phyloP scores from a whole-genome alignment of 1,139 yeast genomes.

The Barnettozyma hawaiiensis region DNA sequence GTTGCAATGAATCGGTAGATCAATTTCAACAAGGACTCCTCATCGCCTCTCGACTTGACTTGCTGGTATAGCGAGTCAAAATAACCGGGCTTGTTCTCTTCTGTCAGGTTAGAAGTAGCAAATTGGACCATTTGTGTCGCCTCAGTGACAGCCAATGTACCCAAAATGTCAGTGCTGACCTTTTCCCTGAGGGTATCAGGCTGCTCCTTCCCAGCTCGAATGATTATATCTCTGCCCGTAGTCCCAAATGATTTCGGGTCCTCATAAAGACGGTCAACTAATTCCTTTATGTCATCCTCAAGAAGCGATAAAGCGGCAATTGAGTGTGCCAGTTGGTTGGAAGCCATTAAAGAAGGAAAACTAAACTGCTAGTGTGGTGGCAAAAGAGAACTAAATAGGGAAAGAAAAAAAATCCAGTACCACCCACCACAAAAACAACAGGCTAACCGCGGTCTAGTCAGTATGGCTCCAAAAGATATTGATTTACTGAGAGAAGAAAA shows the following conservation, averaged over 20 bases:
- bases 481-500: constrained; percentile 15
- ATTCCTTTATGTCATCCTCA: background rate
- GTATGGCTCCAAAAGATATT: constrained; percentile 17
- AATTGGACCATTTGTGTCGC: background rate
- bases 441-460: background rate
- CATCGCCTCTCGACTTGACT: constrained; percentile 1
- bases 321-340: background rate
- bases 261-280: background rate
- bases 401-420: background rate
- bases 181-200: constrained; percentile 1
- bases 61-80: constrained; percentile 1
- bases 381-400: too few species aligned
- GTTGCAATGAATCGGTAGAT: constrained; percentile 13
- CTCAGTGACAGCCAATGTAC: constrained; percentile 8
- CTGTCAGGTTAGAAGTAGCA: background rate
- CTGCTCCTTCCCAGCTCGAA: background rate
- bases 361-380: too few species aligned
- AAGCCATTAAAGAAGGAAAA: background rate
- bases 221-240: background rate
- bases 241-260: background rate
- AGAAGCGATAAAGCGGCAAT: background rate
- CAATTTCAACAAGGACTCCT: constrained; percentile 16
- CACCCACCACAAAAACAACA: background rate
- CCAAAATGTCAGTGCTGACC: constrained; percentile 2
- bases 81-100: constrained; percentile 2